phyloP scores from a whole-genome alignment of 345 rosid species.

The Lepidium aucheri region DNA sequence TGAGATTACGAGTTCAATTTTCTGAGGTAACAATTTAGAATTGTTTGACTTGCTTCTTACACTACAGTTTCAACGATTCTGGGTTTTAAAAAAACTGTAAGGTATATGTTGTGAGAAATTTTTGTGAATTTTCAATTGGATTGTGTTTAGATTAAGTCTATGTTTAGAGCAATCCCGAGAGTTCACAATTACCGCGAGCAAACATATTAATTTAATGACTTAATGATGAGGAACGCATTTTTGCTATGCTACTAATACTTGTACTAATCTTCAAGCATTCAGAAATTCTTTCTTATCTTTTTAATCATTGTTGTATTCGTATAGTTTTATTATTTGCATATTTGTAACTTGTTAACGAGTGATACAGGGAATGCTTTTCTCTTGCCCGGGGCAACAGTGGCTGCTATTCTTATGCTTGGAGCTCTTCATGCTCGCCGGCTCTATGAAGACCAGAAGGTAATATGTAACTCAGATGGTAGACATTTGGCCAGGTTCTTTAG shows the following conservation, averaged over 20 bases:
- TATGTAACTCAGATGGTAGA: background rate
- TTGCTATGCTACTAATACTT: too few relatives aligned
- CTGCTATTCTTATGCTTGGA: slow-evolving; percentile 92
- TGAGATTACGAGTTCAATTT: background rate
- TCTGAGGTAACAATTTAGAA: background rate
- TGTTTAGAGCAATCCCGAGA: too few relatives aligned
- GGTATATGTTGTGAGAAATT: background rate
- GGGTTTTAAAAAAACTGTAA: background rate
- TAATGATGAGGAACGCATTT: too few relatives aligned
- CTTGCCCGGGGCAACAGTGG: slow-evolving; percentile 85
- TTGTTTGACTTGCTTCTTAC: background rate
- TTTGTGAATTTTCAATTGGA: background rate
- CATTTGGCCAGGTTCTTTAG: background rate
- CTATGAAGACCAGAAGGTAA: slow-evolving; percentile 82
- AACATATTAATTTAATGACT: too few relatives aligned
- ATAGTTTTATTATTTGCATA: background rate
- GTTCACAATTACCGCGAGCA: too few relatives aligned
- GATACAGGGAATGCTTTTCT: slow-evolving; percentile 57
- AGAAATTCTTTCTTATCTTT: too few relatives aligned
- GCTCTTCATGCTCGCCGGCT: slow-evolving; percentile 92
- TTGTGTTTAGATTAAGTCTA: background rate
- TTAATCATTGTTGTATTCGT: background rate
- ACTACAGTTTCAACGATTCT: background rate
- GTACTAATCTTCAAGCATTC: too few relatives aligned
- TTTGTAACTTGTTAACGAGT: background rate